Base-by-base conservation (phyloP, 2,329 filamentous ascomycete species). In the Tetracladium maxilliforme region DNA sequence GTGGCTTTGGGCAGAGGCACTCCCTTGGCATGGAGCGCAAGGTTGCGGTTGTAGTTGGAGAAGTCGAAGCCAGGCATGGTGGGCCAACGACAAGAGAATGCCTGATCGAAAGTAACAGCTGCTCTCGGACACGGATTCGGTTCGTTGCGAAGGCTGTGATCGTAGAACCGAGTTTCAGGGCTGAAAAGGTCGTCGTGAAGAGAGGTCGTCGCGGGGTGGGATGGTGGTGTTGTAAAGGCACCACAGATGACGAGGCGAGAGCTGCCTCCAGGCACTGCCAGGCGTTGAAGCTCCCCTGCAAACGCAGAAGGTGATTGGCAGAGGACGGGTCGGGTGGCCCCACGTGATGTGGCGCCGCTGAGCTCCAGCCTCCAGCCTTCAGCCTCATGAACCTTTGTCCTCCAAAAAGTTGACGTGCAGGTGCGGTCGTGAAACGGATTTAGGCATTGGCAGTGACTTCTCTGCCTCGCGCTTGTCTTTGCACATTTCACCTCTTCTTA, bases 31-130 rank as follows among this genome's bases (percentile, higher is more conserved):
- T 95, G 87, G 41, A 98, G 73, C 37, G 87, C 87, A 51, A 79
- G 73, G 71, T 98, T 98, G 64, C 90, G 83, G 70, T 93, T 93
- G 72, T 95, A 90, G 69, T 98, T 98, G 55, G 84, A 92, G 69
- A 98, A 98, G 63, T 95, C 86, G 69, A 94, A 93, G 61, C 86
- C 86, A 44, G 81, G 76, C 90, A 98, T 98, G 44, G 47, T 75
- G 57, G 37, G 26, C 20, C n/a, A 21, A 11, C 24, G 9, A n/a
- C 9, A 20, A 27, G 10, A 27, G 25, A 13, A 22, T 21, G 18
- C 18, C 9, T 8, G 11, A 15, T 21, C 24, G 24, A 26, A 27
- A 22, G 10, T 14, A 11, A 7, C 17, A 11, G 25, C 21, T 21
- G 21, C n/a, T n/a, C n/a, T n/a, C n/a, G n/a, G n/a, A n/a, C n/a